Evolutionary conservation across 805 yeast species (phyloP), one percentile per base, ranked within the genome.

Genomic region (Limtongia smithiae): DNA sequence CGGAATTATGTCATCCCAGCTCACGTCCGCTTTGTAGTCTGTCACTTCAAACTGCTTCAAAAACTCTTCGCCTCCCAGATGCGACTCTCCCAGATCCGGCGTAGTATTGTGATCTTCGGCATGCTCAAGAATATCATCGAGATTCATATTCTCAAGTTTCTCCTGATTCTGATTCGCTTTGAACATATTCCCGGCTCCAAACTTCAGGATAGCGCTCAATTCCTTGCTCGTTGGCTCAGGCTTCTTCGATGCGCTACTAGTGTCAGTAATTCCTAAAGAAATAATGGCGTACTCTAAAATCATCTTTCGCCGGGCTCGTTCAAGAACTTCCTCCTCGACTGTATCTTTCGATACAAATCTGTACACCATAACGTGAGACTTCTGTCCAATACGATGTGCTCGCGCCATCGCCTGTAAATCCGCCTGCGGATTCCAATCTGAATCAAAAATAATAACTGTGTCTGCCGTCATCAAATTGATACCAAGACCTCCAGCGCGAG

Each of bases 371-470:
- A 93, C 99, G 69, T 93, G 98, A 62, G 87, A 89, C 69, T 90
- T 93, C 68, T 93, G 99, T n/a, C 99, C 99, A 65, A 93, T 93
- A 74, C 99, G 82, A 71, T 93, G 99, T 2, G 98, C 98, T 70
- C 98, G 81, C 0, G 98, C 98, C 98, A 93, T 93, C 1, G 98
- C 98, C 70, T 93, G 98, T 62, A 93, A 74, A 75, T 93, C 98
- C 0, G 98, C 98, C 68, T 93, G 98, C 0, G 98, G 98, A 65
- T 93, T 93, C 98, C 98, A 93, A 71, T 93, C 98, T 3, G 96
- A 87, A 69, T 93, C 98, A 69, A 93, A 93, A 35, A 93, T 91
- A 60, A 93, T 87, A 25, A 93, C 99, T 6, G 99, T 93, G 65
- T 93, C 99, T 3, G 99, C 99, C 4, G 98, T 93, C 98, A 93